Base-by-base conservation (phyloP, 805 yeast genomes). In the Ogataea henricii region DNA sequence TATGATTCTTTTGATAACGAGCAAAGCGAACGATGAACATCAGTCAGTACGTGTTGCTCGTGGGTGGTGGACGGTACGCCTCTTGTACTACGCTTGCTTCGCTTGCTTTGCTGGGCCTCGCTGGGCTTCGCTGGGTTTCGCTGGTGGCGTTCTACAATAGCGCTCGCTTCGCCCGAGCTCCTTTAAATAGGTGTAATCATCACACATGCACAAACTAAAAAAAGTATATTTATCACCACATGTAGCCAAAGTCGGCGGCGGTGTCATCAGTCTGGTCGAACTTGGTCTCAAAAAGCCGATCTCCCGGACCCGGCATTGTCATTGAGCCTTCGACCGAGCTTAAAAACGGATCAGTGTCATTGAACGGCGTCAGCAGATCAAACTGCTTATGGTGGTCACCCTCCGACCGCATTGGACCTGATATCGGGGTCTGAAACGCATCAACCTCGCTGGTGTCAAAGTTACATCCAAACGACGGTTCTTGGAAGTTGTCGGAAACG, bases 291-390 rank as follows among this genome's bases (percentile, higher is more conserved):
- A 37, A 37, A 7, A 44, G 37, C 23, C 26, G 17, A 23, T 44
- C 43, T 14, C 47, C 38, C 25, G 36, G 14, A 6, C 27, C 41
- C 3, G 22, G 20, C 39, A 44, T 8, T 12, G 47, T 22, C 30
- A 43, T 23, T 5, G 45, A 14, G 17, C 34, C 34, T 3, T 43
- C 47, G 13, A 27, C 29, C 6, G 44, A 34, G 38, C 47, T 43
- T 33, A 47, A 14, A 33, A 47, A 47, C 10, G 51, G 51, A 23
- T 47, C 50, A 6, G 43, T 12, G 7, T 47, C 51, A 30, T 47
- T 47, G 42, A 47, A 43, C 21, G 46, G 38, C 12, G 51, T 26
- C 22, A 39, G 9, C n/a, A 43, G 16, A 30, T 47, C 42, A 25
- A 46, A 46, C 3, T 27, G 34, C 12, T 37, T 36, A 16, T 38